These are phyloP conservation scores for Boeremia lycopersici DNA, from an alignment of 2,329 filamentous ascomycete species.

Conservation along the genomic window DNA sequence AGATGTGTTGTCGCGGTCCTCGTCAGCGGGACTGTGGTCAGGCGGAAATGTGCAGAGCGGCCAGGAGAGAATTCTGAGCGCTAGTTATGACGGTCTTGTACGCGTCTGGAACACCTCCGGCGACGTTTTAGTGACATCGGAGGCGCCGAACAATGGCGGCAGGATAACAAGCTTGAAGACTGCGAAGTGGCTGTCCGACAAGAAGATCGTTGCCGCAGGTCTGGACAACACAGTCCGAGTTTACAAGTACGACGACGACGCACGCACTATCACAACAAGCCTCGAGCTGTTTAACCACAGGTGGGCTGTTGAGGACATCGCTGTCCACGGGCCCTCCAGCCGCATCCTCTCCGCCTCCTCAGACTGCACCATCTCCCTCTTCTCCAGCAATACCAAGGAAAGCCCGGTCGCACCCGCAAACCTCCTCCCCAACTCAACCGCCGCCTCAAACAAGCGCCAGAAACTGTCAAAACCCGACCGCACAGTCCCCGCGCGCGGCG, in stretches of 20 bases:
- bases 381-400: constrained; percentile 79
- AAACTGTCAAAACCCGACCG: constrained; percentile 68
- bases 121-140: constrained; percentile 79
- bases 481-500: constrained; percentile 74
- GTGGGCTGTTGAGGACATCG: constrained; percentile 73
- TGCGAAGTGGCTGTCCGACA: constrained; percentile 80
- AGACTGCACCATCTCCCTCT: constrained; percentile 85
- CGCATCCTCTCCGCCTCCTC: constrained; percentile 84
- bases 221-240: constrained; percentile 84
- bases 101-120: constrained; percentile 87
- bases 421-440: constrained; percentile 70
- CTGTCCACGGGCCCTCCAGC: constrained; percentile 73
- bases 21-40: constrained; percentile 64
- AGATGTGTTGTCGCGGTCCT: constrained; percentile 75
- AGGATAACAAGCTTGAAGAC: constrained; percentile 74
- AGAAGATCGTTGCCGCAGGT: constrained; percentile 80
- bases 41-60: constrained; percentile 56
- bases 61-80: constrained; percentile 82
- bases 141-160: constrained; percentile 66
- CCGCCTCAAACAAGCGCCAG: constrained; percentile 72
- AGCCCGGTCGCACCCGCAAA: constrained; percentile 74
- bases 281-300: constrained; percentile 86
- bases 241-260: constrained; percentile 83
- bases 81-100: constrained; percentile 87
- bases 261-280: constrained; percentile 68